Evolutionary conservation across 2,329 filamentous ascomycete genomes (phyloP), one percentile per base, ranked within the genome.

Genomic region (Claviceps humidiphila): DNA sequence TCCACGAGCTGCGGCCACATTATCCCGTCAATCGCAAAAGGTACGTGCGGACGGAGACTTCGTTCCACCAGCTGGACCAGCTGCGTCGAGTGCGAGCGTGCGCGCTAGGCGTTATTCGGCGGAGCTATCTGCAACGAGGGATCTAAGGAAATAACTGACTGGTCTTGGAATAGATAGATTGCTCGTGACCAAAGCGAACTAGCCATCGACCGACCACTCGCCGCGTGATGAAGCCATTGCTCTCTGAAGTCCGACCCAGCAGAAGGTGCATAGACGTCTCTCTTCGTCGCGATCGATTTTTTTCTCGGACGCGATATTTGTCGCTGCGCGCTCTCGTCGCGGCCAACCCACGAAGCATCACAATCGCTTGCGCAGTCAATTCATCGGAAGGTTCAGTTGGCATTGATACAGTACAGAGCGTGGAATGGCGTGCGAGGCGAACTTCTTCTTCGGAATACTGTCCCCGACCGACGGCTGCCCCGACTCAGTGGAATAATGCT

Each of bases 401-500:
- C 26, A 17, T 5, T 42, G 11, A 43, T 37, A 14, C 20, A 24
- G 11, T 16, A 20, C 17, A 11, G 43, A 48, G 5, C 8, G 30
- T 49, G 40, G 41, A 43, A 51, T 51, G 49, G 17, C 52, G 26
- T 30, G 20, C 34, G 49, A 17, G 41, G 5, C 40, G 45, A 43
- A 20, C 20, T 39, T 20, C 34, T 11, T 11, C 37, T 14, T 39
- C 37, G 4, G 13, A 40, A 40, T 40, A 6, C n/a, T 4, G n/a
- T 41, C 26, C 34, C 9, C 16, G 24, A 52, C n/a, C 20, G n/a
- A 3, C 42, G 39, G 30, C 40, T 8, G n/a, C n/a, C 9, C 17
- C 48, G 24, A 22, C 16, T 20, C 49, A 30, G 38, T 39, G 16
- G 22, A 30, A 54, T 47, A 42, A 54, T 54, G 49, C 50, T 51